Base-by-base conservation (phyloP, 2,329 filamentous ascomycete genomes). In the Arthrobotrys sphaeroides region DNA sequence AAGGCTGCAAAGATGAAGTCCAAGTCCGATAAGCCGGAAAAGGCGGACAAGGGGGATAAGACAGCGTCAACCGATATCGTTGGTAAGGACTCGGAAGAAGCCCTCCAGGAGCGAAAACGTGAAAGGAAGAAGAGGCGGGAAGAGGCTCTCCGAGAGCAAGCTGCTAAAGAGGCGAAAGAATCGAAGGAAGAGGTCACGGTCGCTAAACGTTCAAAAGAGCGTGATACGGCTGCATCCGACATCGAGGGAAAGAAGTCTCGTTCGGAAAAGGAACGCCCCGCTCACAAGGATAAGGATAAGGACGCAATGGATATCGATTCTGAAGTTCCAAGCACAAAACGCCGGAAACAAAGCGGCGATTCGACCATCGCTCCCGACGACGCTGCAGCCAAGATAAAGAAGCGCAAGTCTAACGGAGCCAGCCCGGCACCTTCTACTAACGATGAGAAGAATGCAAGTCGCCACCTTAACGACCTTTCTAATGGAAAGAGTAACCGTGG, bases 111-210 rank as follows among this genome's bases (percentile, higher is more conserved):
- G 31, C 60, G 64, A 42, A 78, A 78, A 53, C 75, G 78, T 16
- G 70, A 76, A 26, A 77, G 78, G 62, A 75, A 69, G 65, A 77
- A 69, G 72, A 60, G 77, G 28, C 57, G 65, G 5, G 73, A 76
- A 9, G 73, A 70, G 26, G 65, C 62, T 1, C 47, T 68, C 10
- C 42, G 61, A 33, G 62, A 62, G 40, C 31, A 61, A 22, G 70
- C 67, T 22, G 66, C 57, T 5, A 66, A 53, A 42, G 59, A 62
- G 20, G 43, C 51, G 4, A 70, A 72, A 42, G 67, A 72, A n/a
- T 10, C 47, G 9, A 22, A 66, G 16, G 31, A 10, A 12, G 61
- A 66, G 18, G 5, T 43, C 1, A 5, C 28, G 2, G 38, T 36
- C 13, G 22, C 49, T 4, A 74, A 74, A 49, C 70, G 70, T 9